Conservation (phyloP, 2,329 filamentous ascomycete species). For the Cytospora paraplurivora region DNA sequence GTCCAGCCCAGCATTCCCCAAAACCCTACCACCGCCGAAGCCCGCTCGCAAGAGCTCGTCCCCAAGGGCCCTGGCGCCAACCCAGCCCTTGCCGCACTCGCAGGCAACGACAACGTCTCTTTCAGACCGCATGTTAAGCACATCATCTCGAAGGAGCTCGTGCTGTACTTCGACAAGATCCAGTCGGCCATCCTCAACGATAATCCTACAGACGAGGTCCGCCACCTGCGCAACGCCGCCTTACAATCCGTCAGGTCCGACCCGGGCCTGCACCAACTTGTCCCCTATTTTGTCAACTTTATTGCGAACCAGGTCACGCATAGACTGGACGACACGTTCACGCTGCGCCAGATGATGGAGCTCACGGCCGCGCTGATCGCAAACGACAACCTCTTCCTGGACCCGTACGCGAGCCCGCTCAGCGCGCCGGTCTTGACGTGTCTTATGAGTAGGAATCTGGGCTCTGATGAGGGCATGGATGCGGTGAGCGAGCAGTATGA, state of each 20-base stretch:
- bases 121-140: slow-evolving; percentile 95
- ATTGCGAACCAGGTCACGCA: slow-evolving; percentile 96
- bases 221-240: slow-evolving; percentile 76
- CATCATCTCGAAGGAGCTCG: slow-evolving; percentile 91
- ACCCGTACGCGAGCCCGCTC: slow-evolving; percentile 65
- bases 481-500: slow-evolving; percentile 68
- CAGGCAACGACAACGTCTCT: slow-evolving; percentile 78
- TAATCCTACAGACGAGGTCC: slow-evolving; percentile 75
- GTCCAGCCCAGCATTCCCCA: slow-evolving; percentile 96
- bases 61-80: slow-evolving; percentile 90
- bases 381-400: slow-evolving; percentile 77
- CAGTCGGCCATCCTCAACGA: slow-evolving; percentile 87
- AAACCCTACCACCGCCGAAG: slow-evolving; percentile 86
- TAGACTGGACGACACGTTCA: slow-evolving; percentile 84
- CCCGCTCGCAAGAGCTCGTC: slow-evolving; percentile 79
- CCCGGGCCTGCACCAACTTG: slow-evolving; percentile 89
- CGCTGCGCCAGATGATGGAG: slow-evolving; percentile 89
- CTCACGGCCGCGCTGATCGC: slow-evolving; percentile 81
- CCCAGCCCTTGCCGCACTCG: slow-evolving; percentile 78
- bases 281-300: slow-evolving; percentile 96
- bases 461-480: slow-evolving; percentile 55
- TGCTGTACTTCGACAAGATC: slow-evolving; percentile 96
- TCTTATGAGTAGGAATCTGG: slow-evolving; percentile 80
- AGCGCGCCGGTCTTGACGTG: slow-evolving; percentile 90
- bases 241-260: slow-evolving; percentile 85